Evolutionary conservation across 108 stramenopile species (phyloP).

Genomic region (Discostella pseudostelligera): DNA sequence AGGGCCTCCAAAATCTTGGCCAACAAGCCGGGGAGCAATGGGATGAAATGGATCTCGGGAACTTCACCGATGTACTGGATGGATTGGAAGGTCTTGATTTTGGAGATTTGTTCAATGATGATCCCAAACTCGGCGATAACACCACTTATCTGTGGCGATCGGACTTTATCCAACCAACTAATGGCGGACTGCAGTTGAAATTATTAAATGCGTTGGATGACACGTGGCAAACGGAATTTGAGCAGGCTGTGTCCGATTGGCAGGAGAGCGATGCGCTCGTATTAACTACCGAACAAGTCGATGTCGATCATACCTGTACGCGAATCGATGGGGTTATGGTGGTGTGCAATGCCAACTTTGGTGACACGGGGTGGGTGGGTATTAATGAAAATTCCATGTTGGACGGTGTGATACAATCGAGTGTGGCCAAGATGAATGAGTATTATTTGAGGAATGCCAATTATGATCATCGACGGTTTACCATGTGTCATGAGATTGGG

Average conservation of each 20-base stretch:
- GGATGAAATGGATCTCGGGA: conserved; percentile 26
- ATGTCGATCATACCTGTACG: conserved; percentile 33
- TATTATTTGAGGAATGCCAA: conserved; percentile 64
- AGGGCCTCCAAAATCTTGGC: conserved; percentile 14
- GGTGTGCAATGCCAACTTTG: conserved; percentile 75
- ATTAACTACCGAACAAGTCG: conserved; percentile 31
- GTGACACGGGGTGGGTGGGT: conserved; percentile 75
- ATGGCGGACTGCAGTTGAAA: conserved; percentile 56
- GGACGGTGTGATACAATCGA: conserved; percentile 39
- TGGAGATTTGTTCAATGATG: conserved; percentile 37
- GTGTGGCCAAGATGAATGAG: conserved; percentile 80
- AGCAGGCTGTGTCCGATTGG: conserved; percentile 63
- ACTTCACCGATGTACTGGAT: conserved; percentile 46
- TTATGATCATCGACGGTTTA: conserved; percentile 52
- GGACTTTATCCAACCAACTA: conserved; percentile 24
- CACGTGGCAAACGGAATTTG: conserved; percentile 59
- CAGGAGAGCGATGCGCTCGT: conserved; percentile 57
- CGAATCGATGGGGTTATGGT: conserved; percentile 58
- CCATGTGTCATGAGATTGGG: conserved; percentile 56
- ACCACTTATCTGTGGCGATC: conserved; percentile 51
- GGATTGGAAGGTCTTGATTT: conserved; percentile 36
- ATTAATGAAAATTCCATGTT: conserved; percentile 61
- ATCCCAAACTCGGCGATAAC: conserved; percentile 61
- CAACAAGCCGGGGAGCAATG: conserved; percentile 25
- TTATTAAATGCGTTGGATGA: conserved; percentile 63